Base-by-base conservation (phyloP, 371 early-diverging fungal genomes). In the Smittium mucronatum region DNA sequence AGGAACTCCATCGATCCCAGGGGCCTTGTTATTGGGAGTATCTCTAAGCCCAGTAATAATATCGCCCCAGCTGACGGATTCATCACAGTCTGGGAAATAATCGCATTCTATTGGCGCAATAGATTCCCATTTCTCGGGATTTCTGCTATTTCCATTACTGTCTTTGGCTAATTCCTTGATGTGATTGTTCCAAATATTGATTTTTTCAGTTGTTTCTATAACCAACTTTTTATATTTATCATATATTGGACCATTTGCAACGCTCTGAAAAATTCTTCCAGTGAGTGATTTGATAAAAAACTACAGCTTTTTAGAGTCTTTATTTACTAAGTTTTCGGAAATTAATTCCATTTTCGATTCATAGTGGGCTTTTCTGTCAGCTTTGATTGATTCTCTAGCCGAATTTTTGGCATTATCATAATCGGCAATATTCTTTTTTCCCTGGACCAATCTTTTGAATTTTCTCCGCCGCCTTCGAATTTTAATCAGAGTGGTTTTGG, bases 1-100 rank as follows among this genome's bases (percentile, higher is more conserved):
- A 15, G 63, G 63, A 11, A 61, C n/a, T n/a, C 63, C 63, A 33
- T n/a, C 63, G 5, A 61, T n/a, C 63, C 63, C 63, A 30, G n/a
- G 30, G 28, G n/a, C 63, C 32, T 61, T 61, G 63, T 61, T 61
- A 33, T 61, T 61, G 21, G 5, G 47, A 5, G 47, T 47, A 47
- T 47, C 21, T 11, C 21, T 47, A 11, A 47, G 47, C 21, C 11
- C 47, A 11, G 5, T 47, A 21, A 21, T 47, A 11, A 47, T 47
- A 11, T 47, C 5, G 5, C 11, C 47, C 47, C 47, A 47, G 5
- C 21, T 47, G 5, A 47, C 21, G 5, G 47, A 47, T 5, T 47
- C 11, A 21, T 47, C 47, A 21, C 47, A 47, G 11, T 47, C 47
- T 21, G 47, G 47, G 47, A 47, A 47, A 21, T 47, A 47, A 21